Conservation (phyloP, 495 filamentous ascomycete genomes). For the Talaromyces adpressus region DNA sequence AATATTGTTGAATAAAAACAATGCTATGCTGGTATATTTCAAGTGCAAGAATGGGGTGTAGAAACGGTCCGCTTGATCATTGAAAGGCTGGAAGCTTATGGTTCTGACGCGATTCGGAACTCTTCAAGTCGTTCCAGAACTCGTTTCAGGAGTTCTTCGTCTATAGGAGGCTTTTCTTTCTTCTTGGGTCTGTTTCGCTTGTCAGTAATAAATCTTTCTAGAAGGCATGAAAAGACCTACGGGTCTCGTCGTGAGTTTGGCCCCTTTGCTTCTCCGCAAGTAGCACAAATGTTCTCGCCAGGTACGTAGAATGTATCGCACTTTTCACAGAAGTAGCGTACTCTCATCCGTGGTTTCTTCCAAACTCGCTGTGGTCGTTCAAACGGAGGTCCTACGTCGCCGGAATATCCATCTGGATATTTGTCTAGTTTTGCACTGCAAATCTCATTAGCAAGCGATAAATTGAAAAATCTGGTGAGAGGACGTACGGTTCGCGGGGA, state of each 20-base stretch:
- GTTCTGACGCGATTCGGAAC: slow-evolving; percentile 23
- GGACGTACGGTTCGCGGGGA: slow-evolving; percentile 71
- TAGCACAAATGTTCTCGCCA: slow-evolving; percentile 43
- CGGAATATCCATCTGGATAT: slow-evolving; percentile 72
- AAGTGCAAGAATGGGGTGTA: slow-evolving; percentile 7
- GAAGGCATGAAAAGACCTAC: slow-evolving; percentile 26
- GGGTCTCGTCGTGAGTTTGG: slow-evolving; percentile 41
- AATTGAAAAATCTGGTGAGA: not conserved
- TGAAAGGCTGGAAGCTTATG: not conserved
- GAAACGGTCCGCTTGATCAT: not conserved
- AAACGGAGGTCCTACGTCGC: slow-evolving; percentile 46
- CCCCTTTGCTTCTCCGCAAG: slow-evolving; percentile 53
- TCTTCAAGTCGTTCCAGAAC: slow-evolving; percentile 52
- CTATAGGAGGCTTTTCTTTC: slow-evolving; percentile 53
- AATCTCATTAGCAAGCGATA: slow-evolving; percentile 8
- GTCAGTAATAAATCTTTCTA: slow-evolving; percentile 12
- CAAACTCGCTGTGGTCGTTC: slow-evolving; percentile 29
- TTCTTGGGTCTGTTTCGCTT: slow-evolving; percentile 43
- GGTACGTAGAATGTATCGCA: slow-evolving; percentile 51
- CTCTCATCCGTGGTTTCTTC: slow-evolving; percentile 36
- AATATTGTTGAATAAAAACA: not conserved
- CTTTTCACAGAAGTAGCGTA: slow-evolving; percentile 57
- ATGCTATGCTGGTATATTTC: not conserved
- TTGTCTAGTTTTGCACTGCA: slow-evolving; percentile 61
- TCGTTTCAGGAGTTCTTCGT: slow-evolving; percentile 56